A percentile compares a stretch with the other conserved stretches of the same genome.
Evolutionary conservation across 1,284 basidiomycete genomes (phyloP).

Genomic region (Golubevia pallescens): DNA sequence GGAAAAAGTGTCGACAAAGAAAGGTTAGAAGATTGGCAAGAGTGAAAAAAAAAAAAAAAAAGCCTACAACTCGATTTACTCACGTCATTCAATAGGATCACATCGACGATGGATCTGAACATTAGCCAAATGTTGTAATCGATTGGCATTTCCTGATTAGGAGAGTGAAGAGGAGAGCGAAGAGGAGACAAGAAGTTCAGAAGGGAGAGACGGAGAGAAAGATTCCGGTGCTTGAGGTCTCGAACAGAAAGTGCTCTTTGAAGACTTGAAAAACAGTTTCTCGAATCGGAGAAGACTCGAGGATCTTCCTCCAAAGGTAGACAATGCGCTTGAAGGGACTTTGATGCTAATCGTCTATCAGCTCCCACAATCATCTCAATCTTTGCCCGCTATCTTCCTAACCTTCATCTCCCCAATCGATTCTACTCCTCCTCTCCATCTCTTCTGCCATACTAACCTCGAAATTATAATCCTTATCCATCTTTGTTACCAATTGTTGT

Average conservation of each 20-base stretch:
- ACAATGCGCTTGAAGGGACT: too few species aligned
- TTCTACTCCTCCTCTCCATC: too few species aligned
- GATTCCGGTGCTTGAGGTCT: too few species aligned
- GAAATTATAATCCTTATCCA: conserved; percentile 89
- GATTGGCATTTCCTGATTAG: conserved; percentile 28
- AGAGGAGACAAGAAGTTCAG: too few species aligned
- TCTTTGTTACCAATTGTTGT: conserved; percentile 84
- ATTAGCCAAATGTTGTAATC: conserved; percentile 75
- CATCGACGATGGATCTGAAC: conserved; percentile 88
- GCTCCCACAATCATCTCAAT: too few species aligned
- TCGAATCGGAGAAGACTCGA: too few species aligned
- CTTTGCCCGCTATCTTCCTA: too few species aligned
- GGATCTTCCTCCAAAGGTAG: too few species aligned
- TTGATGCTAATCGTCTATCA: too few species aligned
- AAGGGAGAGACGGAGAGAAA: not conserved
- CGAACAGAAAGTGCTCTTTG: too few species aligned
- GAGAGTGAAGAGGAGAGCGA: not conserved
- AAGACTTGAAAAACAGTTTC: too few species aligned
- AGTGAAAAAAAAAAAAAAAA: conserved; percentile 4
- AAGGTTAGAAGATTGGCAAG: not conserved
- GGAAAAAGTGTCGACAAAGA: not conserved
- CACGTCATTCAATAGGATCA: conserved; percentile 81
- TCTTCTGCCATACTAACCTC: conserved; percentile 70
- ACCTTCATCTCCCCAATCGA: too few species aligned
- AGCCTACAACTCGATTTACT: conserved; percentile 8